These are phyloP conservation scores for Nemania sp. DNA, from an alignment of 2,329 filamentous ascomycete species.

Conservation along the genomic window DNA sequence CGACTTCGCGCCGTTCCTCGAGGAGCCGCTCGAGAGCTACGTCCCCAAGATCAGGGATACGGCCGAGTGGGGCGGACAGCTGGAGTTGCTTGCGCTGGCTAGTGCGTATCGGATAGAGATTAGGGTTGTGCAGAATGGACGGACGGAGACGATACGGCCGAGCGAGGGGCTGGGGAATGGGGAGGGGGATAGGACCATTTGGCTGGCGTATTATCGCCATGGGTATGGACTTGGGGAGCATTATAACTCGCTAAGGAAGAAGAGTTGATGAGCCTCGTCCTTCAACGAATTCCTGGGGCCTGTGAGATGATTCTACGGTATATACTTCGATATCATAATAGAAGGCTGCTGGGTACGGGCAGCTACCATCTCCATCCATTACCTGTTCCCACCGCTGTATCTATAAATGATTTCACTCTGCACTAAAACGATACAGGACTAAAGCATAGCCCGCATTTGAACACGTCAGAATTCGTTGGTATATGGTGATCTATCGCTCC, in stretches of 20 bases:
- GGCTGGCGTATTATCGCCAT: constrained; percentile 95
- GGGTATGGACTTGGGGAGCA: constrained; percentile 96
- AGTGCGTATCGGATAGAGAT: constrained; percentile 84
- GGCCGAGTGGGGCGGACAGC: constrained; percentile 94
- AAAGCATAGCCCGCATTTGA: not conserved
- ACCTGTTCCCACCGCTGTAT: not conserved
- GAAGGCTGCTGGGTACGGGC: not conserved
- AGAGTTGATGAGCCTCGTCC: constrained; percentile 12
- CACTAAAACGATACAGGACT: not conserved
- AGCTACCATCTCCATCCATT: not conserved
- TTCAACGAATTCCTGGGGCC: not conserved
- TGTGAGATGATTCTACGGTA: not conserved
- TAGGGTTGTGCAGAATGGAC: constrained; percentile 85
- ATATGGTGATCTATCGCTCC: too few species aligned
- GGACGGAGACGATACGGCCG: constrained; percentile 79
- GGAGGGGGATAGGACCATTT: constrained; percentile 67
- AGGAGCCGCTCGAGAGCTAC: constrained; percentile 81
- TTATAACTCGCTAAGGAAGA: constrained; percentile 85
- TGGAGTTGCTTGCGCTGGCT: constrained; percentile 88
- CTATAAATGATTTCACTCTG: not conserved
- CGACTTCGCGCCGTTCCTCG: constrained; percentile 88
- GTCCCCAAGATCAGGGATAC: constrained; percentile 83
- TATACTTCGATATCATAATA: constrained; percentile 1
- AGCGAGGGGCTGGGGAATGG: constrained; percentile 53
- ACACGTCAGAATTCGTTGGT: not conserved